Evolutionary conservation across 495 filamentous ascomycete species (phyloP), one percentile per base, ranked within the genome.

Genomic region (Aspergillus bridgeri): DNA sequence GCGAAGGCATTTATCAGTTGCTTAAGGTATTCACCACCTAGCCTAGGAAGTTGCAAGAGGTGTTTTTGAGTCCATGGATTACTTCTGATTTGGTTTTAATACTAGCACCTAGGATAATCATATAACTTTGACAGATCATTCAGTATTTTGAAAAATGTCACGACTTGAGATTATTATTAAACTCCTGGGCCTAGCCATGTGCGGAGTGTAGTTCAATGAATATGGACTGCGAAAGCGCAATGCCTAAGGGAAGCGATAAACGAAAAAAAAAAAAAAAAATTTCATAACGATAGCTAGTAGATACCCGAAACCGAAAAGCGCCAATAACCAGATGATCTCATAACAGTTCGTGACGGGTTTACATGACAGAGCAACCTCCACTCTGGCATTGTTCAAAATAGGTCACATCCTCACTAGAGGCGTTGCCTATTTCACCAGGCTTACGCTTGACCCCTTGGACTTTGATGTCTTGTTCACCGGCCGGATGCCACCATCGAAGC

Each of bases 401-500:
- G 5, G 80, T 80, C 58, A 88, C 76, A 48, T 87, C 87, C 44
- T 89, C 84, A 8, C 65, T 71, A 8, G 66, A 66, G 7, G 60
- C 56, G 22, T 60, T 61, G 2, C 54, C 48, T 51, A 62, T 29
- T 18, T 77, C 79, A 18, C 78, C 78, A 18, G 78, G 74, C 65
- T 83, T 84, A 54, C 81, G 79, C 68, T 87, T 83, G 15, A 92
- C 75, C 0, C 94, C 94, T 53, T 83, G 86, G 19, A 97, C 79
- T 60, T 81, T 90, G 60, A 98, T 79, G 22, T 77, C 81, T 72
- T 98, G 93, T 57, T 91, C 81, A 0, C 93, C 95, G 47, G 85
- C 85, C 5, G 81, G 85, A 72, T 98, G 91, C 90, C 90, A 96
- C 94, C 94, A 98, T 60, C 80, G 81, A 23, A 98, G 75, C 48